Evolutionary conservation across 441 rosid genomes (phyloP).

Genomic region (Adansonia gregorii): DNA sequence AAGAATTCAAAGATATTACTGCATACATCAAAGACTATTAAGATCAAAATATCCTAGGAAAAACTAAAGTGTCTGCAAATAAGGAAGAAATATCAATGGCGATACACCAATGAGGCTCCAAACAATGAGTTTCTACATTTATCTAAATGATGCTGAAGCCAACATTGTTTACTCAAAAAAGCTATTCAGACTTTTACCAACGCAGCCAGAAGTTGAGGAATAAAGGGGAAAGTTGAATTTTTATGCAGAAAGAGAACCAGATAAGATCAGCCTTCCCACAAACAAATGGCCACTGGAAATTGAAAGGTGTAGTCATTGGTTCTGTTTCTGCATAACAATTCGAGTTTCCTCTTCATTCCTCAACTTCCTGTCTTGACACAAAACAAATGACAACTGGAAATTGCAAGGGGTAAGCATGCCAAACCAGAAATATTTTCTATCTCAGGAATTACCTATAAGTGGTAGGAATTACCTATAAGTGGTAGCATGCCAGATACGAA

Average conservation of each 20-base stretch:
- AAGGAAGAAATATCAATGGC: slow-evolving; percentile 2
- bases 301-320: background rate
- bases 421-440: slow-evolving; percentile 16
- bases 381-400: background rate
- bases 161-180: background rate
- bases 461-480: slow-evolving; percentile 61
- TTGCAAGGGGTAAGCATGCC: background rate
- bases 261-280: background rate
- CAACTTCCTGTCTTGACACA: background rate
- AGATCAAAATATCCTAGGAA: background rate
- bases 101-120: background rate
- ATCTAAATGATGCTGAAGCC: background rate
- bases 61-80: background rate
- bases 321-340: slow-evolving; percentile 5
- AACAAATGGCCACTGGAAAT: background rate
- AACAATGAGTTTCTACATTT: slow-evolving; percentile 5
- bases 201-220: background rate
- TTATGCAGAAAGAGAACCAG: slow-evolving; percentile 3
- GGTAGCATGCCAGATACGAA: slow-evolving; percentile 71
- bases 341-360: slow-evolving; percentile 7
- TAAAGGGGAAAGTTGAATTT: background rate
- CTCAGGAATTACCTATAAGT: slow-evolving; percentile 56
- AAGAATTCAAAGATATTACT: slow-evolving; percentile 7
- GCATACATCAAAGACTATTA: slow-evolving; percentile 10
- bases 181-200: background rate